These are phyloP conservation scores for Pelargonium myrrhifolium DNA, from an alignment of 441 rosid species.

Conservation along the genomic window DNA sequence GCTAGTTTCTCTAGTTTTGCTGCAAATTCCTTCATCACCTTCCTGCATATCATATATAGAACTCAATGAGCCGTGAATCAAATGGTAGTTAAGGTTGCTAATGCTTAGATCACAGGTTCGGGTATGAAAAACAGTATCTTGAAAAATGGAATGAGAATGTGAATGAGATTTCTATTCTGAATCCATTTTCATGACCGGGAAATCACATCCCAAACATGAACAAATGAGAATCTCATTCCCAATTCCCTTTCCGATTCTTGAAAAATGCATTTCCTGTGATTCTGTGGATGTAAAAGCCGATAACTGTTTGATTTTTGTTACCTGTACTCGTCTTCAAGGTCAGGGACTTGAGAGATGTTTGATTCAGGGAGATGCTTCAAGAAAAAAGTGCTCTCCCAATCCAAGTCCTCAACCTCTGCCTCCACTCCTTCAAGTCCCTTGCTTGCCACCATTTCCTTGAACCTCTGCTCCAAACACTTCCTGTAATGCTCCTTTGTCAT, in stretches of 20 bases:
- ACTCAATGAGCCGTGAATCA: too few species aligned
- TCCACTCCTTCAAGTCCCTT: conserved; percentile 53
- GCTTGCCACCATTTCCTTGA: conserved; percentile 56
- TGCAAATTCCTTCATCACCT: conserved; percentile 66
- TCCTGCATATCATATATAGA: conserved; percentile 28
- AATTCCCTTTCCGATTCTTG: too few species aligned
- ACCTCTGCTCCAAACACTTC: conserved; percentile 77
- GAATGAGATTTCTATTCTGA: too few species aligned
- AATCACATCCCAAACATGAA: too few species aligned
- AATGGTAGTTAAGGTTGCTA: too few species aligned
- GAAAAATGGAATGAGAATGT: not conserved
- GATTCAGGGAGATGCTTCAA: conserved; percentile 70
- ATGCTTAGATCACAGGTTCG: too few species aligned
- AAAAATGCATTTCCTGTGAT: not conserved
- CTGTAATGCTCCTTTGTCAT: conserved; percentile 69
- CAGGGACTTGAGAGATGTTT: conserved; percentile 56
- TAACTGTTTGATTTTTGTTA: conserved; percentile 11
- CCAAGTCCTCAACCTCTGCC: conserved; percentile 63
- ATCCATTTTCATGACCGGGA: too few species aligned
- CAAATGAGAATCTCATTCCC: too few species aligned
- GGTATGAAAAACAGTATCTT: too few species aligned
- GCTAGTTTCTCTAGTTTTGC: conserved; percentile 65
- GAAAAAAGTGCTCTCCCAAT: conserved; percentile 85
- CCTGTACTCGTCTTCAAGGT: conserved; percentile 72
- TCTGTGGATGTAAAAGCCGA: not conserved